Conservation (phyloP, 352 stramenopile species). For the Phytophthora pini region DNA sequence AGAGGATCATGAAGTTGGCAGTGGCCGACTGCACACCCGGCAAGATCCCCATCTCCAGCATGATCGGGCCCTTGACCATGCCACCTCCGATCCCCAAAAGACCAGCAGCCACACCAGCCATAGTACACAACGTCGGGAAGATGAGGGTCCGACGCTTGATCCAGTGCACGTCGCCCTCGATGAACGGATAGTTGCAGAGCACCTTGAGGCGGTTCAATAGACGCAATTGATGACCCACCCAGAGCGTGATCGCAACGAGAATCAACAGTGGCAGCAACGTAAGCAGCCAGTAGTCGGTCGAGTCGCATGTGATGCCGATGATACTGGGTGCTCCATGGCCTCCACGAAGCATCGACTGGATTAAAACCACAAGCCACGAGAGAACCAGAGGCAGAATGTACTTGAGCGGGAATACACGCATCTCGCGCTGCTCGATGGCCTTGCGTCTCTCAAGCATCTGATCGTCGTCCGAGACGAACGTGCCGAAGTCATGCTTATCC, state of each 20-base stretch:
- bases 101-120: conserved; percentile 95
- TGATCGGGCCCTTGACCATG: conserved; percentile 97
- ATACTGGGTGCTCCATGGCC: conserved; percentile 73
- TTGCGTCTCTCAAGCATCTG: conserved; percentile 42
- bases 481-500: conserved; percentile 48
- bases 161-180: conserved; percentile 96
- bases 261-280: conserved; percentile 86
- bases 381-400: conserved; percentile 63
- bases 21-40: conserved; percentile 90
- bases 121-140: conserved; percentile 93
- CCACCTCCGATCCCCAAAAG: conserved; percentile 96
- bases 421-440: conserved; percentile 56
- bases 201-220: conserved; percentile 80
- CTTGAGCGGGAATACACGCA: conserved; percentile 58
- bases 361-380: conserved; percentile 76
- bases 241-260: conserved; percentile 67
- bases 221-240: conserved; percentile 63
- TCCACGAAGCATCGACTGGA: conserved; percentile 76
- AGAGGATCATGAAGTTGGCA: conserved; percentile 92
- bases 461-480: conserved; percentile 55
- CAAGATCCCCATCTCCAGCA: conserved; percentile 97
- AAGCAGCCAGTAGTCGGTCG: conserved; percentile 91
- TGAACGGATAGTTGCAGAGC: conserved; percentile 76
- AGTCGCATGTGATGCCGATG: conserved; percentile 95
- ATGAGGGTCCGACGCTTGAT: conserved; percentile 85